A percentile compares a stretch with the other conserved stretches of the same genome.
phyloP scores from a whole-genome alignment of 257 asterid genomes.

The Solanum virginianum region DNA sequence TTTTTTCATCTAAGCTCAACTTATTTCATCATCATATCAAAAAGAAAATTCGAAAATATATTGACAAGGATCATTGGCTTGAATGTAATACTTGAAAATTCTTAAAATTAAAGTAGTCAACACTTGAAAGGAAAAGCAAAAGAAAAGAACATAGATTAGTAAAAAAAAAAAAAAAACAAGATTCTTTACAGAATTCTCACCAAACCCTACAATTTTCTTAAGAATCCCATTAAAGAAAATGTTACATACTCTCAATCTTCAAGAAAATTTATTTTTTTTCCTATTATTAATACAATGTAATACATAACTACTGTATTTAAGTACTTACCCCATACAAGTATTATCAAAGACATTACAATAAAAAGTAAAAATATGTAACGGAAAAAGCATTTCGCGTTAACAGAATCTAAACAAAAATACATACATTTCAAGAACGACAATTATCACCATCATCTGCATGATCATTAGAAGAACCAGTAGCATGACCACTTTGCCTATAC shows the following conservation, averaged over 20 bases:
- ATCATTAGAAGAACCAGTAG: slow-evolving; percentile 12
- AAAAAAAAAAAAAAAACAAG: neutral
- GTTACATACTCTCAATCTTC: neutral
- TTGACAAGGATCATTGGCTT: neutral
- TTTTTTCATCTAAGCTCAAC: neutral
- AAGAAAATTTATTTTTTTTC: neutral
- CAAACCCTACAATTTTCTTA: slow-evolving; percentile 15
- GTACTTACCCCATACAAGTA: neutral
- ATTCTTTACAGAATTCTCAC: neutral
- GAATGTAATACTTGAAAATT: neutral
- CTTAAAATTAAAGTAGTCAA: neutral
- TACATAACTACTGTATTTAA: neutral
- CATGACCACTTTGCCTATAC: slow-evolving; percentile 19
- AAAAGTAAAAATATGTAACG: neutral
- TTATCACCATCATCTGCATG: slow-evolving; percentile 7
- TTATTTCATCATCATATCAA: neutral
- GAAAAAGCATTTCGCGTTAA: neutral
- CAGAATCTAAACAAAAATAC: neutral
- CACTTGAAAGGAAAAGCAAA: neutral
- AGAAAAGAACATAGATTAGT: neutral
- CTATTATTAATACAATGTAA: neutral
- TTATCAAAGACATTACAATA: neutral
- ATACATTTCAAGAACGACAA: slow-evolving; percentile 9
- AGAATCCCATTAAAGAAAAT: neutral
- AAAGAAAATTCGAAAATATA: neutral